phyloP scores from a whole-genome alignment of 805 yeast species.

The Metschnikowia sp. region DNA sequence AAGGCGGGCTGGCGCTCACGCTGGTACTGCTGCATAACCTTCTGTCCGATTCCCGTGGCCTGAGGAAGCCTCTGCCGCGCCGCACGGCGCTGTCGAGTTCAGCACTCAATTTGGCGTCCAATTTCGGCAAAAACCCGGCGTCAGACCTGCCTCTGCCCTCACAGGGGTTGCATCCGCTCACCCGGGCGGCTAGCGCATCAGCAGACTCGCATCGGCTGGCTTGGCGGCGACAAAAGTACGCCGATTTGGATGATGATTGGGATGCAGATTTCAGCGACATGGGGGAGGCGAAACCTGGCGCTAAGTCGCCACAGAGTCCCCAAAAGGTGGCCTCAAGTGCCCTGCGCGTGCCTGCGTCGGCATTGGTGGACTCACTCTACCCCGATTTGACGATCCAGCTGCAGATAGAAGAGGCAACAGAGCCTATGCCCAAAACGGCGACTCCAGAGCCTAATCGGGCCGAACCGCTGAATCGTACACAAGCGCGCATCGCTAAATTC shows the following conservation, averaged over 20 bases:
- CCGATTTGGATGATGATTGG: slow-evolving; percentile 90
- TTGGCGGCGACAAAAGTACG: slow-evolving; percentile 33
- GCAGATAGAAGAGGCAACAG: neutral
- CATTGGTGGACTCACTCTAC: slow-evolving; percentile 31
- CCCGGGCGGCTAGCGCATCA: slow-evolving; percentile 7
- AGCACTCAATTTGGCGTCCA: neutral
- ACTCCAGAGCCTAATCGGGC: too few relatives aligned
- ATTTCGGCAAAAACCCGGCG: neutral
- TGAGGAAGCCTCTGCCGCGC: neutral
- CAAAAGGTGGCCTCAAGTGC: neutral
- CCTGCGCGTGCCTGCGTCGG: slow-evolving; percentile 15
- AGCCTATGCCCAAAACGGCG: too few relatives aligned
- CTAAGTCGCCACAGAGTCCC: neutral
- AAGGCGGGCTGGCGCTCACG: slow-evolving; percentile 11
- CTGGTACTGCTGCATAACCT: neutral
- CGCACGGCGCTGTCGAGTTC: slow-evolving; percentile 3
- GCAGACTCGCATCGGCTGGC: slow-evolving; percentile 6
- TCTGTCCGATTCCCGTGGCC: neutral
- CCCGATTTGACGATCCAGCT: slow-evolving; percentile 36
- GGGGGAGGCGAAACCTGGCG: slow-evolving; percentile 17
- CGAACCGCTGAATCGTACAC: slow-evolving; percentile 42
- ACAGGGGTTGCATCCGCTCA: neutral
- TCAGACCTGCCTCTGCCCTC: neutral
- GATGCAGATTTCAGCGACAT: slow-evolving; percentile 62
- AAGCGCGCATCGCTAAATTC: slow-evolving; percentile 64